phyloP scores from a whole-genome alignment of 257 asterid species.

The Avicennia marina region DNA sequence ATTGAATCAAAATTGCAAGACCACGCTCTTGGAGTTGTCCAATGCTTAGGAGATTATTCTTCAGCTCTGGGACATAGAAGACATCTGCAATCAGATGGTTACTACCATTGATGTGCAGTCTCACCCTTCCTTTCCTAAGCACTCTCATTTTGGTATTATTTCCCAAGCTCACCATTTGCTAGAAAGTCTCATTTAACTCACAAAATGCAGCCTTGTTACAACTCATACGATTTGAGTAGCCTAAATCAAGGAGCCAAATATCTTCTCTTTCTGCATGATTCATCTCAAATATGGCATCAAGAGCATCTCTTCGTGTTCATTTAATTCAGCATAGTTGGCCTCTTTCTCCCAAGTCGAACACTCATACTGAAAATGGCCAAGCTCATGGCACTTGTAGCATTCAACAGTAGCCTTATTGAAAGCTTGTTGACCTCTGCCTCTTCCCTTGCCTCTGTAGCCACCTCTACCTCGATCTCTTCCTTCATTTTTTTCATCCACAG shows the following conservation, averaged over 20 bases:
- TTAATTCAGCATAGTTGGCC: constrained; percentile 5
- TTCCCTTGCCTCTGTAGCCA: constrained; percentile 8
- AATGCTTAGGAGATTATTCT: constrained; percentile 6
- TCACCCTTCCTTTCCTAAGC: background rate
- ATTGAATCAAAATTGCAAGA: background rate
- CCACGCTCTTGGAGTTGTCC: constrained; percentile 10
- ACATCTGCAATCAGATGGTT: background rate
- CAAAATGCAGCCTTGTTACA: background rate
- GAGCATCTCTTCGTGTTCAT: constrained; percentile 2
- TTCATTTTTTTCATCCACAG: background rate
- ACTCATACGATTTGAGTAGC: constrained; percentile 14
- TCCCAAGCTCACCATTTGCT: background rate
- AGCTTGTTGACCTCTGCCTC: background rate
- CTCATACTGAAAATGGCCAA: constrained; percentile 24
- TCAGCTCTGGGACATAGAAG: background rate
- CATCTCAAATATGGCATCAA: background rate
- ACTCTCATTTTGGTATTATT: background rate
- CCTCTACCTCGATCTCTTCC: constrained; percentile 15
- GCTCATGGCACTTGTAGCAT: constrained; percentile 15
- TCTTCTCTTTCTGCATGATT: background rate
- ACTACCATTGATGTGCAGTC: background rate
- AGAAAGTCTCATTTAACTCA: background rate
- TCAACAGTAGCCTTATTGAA: constrained; percentile 4
- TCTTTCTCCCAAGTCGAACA: constrained; percentile 13
- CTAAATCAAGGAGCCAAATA: constrained; percentile 16